These are phyloP conservation scores for Xanthoceras sorbifolium DNA, from an alignment of 345 rosid species.

Conservation along the genomic window DNA sequence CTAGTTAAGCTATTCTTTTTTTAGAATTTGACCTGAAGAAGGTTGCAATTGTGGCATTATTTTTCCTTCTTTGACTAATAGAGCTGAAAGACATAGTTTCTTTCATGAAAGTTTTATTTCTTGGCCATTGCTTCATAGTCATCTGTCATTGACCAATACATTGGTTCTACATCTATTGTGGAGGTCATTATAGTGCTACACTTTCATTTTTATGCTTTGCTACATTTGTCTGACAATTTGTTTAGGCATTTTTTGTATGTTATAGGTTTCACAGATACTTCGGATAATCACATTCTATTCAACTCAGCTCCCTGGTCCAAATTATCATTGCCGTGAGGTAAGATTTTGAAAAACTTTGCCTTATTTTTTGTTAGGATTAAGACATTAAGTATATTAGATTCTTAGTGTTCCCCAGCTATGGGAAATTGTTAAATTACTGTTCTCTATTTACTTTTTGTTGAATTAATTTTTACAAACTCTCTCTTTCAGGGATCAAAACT, in stretches of 20 bases:
- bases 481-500: slow-evolving; percentile 67
- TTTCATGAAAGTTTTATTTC: background rate
- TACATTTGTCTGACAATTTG: slow-evolving; percentile 10
- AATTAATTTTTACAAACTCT: slow-evolving; percentile 11
- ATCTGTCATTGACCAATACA: background rate
- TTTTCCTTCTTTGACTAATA: background rate
- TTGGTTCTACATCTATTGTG: background rate
- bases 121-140: background rate
- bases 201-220: background rate
- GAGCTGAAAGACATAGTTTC: background rate
- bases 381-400: background rate
- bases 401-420: background rate
- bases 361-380: background rate
- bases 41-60: background rate
- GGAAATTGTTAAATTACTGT: background rate
- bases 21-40: background rate
- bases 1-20: background rate
- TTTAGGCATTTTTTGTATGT: slow-evolving; percentile 19
- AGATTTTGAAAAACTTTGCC: background rate
- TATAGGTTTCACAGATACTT: slow-evolving; percentile 68
- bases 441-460: background rate
- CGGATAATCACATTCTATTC: slow-evolving; percentile 77
- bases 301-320: slow-evolving; percentile 91
- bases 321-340: slow-evolving; percentile 89
- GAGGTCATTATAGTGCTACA: background rate